A percentile compares a stretch with the other conserved stretches of the same genome.
Conservation (phyloP, 768 basidiomycete species). For the Tulasnella sp. region DNA sequence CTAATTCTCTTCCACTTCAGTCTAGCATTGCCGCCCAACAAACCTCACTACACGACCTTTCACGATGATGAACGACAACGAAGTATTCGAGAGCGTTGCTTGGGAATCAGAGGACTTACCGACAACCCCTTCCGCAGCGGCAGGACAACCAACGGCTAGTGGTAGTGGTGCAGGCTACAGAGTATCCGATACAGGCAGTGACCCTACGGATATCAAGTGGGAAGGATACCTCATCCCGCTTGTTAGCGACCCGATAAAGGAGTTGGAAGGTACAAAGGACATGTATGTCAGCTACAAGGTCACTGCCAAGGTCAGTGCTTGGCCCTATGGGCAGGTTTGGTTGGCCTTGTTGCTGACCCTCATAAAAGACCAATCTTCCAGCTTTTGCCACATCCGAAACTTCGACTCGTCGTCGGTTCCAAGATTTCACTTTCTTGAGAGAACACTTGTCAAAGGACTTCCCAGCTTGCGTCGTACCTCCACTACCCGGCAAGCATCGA, state of each 20-base stretch:
- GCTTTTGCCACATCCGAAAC: slow-evolving; percentile 76
- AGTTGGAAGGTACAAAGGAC: slow-evolving; percentile 95
- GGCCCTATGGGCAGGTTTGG: neutral
- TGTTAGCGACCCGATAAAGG: slow-evolving; percentile 92
- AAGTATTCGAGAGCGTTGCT: slow-evolving; percentile 86
- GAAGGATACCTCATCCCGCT: slow-evolving; percentile 77
- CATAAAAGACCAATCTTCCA: slow-evolving; percentile 75
- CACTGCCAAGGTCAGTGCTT: slow-evolving; percentile 65
- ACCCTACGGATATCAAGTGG: slow-evolving; percentile 84
- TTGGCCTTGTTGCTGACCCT: neutral
- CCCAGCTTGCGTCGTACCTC: slow-evolving; percentile 96
- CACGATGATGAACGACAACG: slow-evolving; percentile 37
- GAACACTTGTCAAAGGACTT: slow-evolving; percentile 87
- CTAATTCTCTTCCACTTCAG: slow-evolving; percentile 10
- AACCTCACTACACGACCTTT: neutral
- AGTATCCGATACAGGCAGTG: slow-evolving; percentile 64
- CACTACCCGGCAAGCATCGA: slow-evolving; percentile 93
- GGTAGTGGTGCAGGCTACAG: slow-evolving; percentile 57
- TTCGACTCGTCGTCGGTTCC: slow-evolving; percentile 81
- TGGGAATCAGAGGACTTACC: slow-evolving; percentile 68
- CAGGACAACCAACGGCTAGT: slow-evolving; percentile 36
- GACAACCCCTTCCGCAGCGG: slow-evolving; percentile 45
- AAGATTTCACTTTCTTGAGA: slow-evolving; percentile 93
- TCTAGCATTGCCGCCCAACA: neutral
- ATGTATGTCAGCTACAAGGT: slow-evolving; percentile 94